Evolutionary conservation across 208 protist genomes (phyloP).

Genomic region (Zelonia costaricensis): DNA sequence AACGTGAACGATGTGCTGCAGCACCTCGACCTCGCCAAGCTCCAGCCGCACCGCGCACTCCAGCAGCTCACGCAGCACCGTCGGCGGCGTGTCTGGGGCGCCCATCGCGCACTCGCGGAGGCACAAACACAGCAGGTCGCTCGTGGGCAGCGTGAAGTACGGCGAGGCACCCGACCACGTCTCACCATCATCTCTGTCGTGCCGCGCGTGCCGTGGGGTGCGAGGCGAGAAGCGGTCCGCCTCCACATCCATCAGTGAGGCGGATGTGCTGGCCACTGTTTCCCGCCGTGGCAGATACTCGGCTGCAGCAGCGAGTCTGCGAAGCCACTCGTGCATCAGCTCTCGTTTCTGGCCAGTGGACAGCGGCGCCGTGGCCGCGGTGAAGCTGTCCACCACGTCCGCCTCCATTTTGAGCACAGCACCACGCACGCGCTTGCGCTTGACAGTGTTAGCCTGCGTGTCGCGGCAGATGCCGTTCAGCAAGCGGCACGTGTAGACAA

Average conservation of each 20-base stretch:
- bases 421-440: conserved; percentile 45
- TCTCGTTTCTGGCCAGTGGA: conserved; percentile 2
- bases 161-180: conserved; percentile 68
- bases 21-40: conserved; percentile 46
- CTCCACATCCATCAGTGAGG: no score
- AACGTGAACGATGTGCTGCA: conserved; percentile 37
- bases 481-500: conserved; percentile 27
- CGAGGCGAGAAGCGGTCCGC: conserved; percentile 13
- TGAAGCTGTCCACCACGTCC: conserved; percentile 52
- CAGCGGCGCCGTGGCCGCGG: conserved; percentile 6
- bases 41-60: conserved; percentile 55
- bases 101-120: conserved; percentile 33
- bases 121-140: conserved; percentile 67
- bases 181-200: conserved; percentile 14
- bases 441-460: conserved; percentile 10
- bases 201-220: background rate
- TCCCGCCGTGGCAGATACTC: conserved; percentile 25
- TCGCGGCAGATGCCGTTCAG: conserved; percentile 12
- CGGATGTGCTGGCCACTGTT: no score
- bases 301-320: conserved; percentile 1
- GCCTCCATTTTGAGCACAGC: conserved; percentile 55
- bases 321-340: conserved; percentile 18
- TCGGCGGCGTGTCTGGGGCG: background rate
- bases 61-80: conserved; percentile 31
- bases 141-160: conserved; percentile 49